Base-by-base conservation (phyloP, 345 rosid genomes). In the Ailanthus altissimus region DNA sequence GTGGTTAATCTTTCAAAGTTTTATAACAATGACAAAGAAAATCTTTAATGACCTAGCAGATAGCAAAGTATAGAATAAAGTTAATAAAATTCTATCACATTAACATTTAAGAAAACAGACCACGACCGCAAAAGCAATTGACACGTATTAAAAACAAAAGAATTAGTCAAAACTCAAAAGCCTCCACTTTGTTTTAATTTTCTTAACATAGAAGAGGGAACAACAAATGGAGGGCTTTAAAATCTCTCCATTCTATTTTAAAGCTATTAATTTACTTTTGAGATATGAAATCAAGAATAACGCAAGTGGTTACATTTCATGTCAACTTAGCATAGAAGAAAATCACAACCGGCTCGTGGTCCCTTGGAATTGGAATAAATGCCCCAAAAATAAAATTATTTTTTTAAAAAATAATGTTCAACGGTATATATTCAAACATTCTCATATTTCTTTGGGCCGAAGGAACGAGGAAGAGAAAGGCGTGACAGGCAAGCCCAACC, bases 391-490 rank as follows among this genome's bases (percentile, higher is more conserved):
- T 6, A 20, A 53, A 56, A 1, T 53, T 53, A 7, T 53, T 53
- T 53, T 49, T 14, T 49, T n/a, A n/a, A 49, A 4, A 56, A 56
- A 38, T 0, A 23, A 42, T 8, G 53, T 58, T 6, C 42, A 61
- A 32, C 15, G n/a, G 57, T 36, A 73, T 73, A 16, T 60, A 45
- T 46, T 72, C 45, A 9, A 45, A 11, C 76, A 5, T 77, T 70
- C 42, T 18, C 21, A 6, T 25, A 68, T 84, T 84, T 74, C 83
- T 82, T 84, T 75, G 85, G 76, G 78, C 83, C 78, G 46, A 84
- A 82, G 85, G n/a, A n/a, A n/a, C n/a, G n/a, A n/a, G n/a, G 20
- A 82, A 84, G 23, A 66, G 16, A 0, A 38, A 59, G 49, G 57
- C 1, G 71, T 23, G n/a, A 58, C 63, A 18, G 4, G 6, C 11